phyloP scores from a whole-genome alignment of 805 yeast species.

The Candida namnaoensis region DNA sequence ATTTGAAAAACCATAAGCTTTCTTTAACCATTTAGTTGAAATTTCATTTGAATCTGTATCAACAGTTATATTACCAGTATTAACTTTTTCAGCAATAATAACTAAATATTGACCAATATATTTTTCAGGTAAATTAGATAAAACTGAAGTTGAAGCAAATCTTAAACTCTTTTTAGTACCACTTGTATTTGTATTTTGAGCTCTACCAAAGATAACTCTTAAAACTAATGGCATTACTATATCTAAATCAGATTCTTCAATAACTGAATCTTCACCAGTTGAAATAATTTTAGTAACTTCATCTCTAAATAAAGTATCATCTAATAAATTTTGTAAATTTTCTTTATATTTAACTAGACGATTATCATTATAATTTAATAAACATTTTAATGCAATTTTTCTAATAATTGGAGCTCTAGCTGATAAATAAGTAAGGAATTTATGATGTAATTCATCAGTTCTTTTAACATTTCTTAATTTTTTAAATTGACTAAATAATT shows the following conservation, averaged over 20 bases:
- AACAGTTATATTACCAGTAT: constrained; percentile 17
- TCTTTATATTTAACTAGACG: constrained; percentile 61
- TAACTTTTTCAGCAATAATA: constrained; percentile 51
- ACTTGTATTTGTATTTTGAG: constrained; percentile 59
- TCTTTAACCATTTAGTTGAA: constrained; percentile 30
- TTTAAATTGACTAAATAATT: constrained; percentile 55
- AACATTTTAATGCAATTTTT: constrained; percentile 58
- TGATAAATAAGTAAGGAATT: constrained; percentile 48
- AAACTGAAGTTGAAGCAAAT: constrained; percentile 54
- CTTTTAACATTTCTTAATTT: constrained; percentile 47
- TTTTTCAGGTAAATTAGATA: constrained; percentile 46
- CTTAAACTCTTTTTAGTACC: constrained; percentile 69
- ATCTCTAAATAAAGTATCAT: constrained; percentile 79
- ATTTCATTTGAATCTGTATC: constrained; percentile 22
- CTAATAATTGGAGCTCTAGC: constrained; percentile 58
- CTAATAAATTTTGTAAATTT: constrained; percentile 64
- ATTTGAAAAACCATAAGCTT: constrained; percentile 57
- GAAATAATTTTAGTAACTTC: constrained; percentile 63
- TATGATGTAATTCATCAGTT: constrained; percentile 42
- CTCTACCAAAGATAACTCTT: constrained; percentile 79
- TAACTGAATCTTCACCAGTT: constrained; percentile 37
- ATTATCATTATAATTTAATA: constrained; percentile 56
- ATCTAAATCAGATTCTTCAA: constrained; percentile 54
- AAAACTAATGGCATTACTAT: constrained; percentile 63
- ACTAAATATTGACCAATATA: constrained; percentile 52